Evolutionary conservation across 1,284 basidiomycete genomes (phyloP).

Genomic region (Blastosporella zonata): DNA sequence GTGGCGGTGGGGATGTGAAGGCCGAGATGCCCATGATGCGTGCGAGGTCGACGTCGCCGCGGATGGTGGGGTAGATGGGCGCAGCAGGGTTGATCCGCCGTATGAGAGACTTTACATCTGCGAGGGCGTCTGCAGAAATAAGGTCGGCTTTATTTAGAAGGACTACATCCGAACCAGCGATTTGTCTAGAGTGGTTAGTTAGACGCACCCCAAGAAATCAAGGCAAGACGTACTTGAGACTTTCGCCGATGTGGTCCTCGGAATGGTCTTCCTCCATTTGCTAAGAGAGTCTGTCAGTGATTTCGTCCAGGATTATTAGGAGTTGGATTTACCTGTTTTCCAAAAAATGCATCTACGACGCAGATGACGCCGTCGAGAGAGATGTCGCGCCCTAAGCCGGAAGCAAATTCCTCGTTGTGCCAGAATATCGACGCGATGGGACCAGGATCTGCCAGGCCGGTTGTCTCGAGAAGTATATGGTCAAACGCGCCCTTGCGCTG

Average conservation of each 20-base stretch:
- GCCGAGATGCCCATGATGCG: constrained; percentile 79
- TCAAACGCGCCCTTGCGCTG: constrained; percentile 81
- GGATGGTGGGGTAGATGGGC: constrained; percentile 67
- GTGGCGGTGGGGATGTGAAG: constrained; percentile 41
- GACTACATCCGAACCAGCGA: constrained; percentile 87
- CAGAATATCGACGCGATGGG: constrained; percentile 89
- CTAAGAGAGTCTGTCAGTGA: constrained; percentile 34
- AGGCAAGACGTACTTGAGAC: constrained; percentile 52
- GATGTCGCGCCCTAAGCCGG: constrained; percentile 68
- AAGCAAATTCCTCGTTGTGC: constrained; percentile 87
- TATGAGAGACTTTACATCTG: constrained; percentile 56
- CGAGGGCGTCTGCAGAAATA: constrained; percentile 40
- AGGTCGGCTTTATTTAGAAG: constrained; percentile 88
- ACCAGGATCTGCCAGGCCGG: constrained; percentile 89
- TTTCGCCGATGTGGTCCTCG: constrained; percentile 71
- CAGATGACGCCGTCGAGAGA: constrained; percentile 86
- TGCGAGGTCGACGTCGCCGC: constrained; percentile 67
- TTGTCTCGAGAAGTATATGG: constrained; percentile 91
- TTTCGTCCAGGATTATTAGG: neutral
- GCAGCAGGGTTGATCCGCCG: constrained; percentile 76
- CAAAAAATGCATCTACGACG: constrained; percentile 88
- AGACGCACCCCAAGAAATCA: neutral
- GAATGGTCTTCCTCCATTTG: constrained; percentile 80
- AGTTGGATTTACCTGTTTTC: constrained; percentile 54
- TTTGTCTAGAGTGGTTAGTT: constrained; percentile 52